phyloP scores from a whole-genome alignment of 208 protist genomes.

The Balamuthia mandrillaris region DNA sequence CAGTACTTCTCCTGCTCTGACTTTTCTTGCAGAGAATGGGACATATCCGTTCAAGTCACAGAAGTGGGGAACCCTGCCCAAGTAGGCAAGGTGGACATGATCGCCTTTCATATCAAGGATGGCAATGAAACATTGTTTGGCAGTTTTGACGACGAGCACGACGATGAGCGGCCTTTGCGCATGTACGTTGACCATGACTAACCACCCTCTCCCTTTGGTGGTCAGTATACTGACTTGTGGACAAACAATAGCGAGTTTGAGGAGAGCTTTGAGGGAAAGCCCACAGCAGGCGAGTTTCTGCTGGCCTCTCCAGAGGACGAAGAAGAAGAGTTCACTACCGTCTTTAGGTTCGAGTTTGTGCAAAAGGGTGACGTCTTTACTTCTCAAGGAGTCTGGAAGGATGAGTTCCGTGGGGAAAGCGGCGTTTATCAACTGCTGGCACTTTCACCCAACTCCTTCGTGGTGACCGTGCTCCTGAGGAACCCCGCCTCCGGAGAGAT shows the following conservation, averaged over 20 bases:
- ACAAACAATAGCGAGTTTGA: slow-evolving; percentile 3
- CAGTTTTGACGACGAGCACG: background rate
- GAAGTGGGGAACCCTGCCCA: no score
- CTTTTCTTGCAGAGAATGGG: no score
- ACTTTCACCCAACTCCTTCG: background rate
- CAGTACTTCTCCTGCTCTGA: no score
- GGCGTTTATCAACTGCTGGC: background rate
- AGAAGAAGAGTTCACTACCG: background rate
- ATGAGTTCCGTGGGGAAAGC: background rate
- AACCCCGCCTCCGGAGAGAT: no score
- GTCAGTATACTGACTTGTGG: background rate
- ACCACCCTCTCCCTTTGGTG: background rate
- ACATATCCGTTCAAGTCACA: no score
- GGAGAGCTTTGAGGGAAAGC: no score
- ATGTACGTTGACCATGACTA: no score
- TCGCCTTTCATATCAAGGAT: background rate
- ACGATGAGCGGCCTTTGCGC: background rate
- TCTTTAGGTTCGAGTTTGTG: background rate
- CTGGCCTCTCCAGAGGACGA: background rate
- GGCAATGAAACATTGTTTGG: background rate
- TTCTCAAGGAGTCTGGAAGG: background rate
- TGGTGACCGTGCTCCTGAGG: background rate
- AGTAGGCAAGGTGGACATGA: no score
- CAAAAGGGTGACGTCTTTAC: background rate
- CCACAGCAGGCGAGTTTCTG: background rate